phyloP scores from a whole-genome alignment of 495 filamentous ascomycete species.

The Xylaria palmicola region DNA sequence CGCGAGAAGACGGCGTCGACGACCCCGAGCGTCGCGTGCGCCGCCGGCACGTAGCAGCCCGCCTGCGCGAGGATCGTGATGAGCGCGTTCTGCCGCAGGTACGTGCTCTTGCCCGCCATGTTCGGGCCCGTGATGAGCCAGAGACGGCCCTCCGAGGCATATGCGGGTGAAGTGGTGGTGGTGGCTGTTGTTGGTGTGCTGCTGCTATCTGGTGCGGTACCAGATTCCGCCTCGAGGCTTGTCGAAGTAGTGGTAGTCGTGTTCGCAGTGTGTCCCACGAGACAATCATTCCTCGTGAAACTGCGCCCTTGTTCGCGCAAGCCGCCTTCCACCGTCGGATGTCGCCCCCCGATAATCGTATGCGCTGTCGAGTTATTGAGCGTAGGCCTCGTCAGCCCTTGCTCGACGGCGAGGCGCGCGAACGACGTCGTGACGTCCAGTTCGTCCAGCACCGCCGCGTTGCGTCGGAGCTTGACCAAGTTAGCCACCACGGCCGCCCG shows the following conservation, averaged over 20 bases:
- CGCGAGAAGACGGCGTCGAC: conserved; percentile 92
- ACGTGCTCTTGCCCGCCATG: conserved; percentile 97
- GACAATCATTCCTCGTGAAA: conserved; percentile 87
- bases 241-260: neutral
- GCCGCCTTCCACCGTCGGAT: conserved; percentile 84
- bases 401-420: conserved; percentile 71
- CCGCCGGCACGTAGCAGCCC: conserved; percentile 87
- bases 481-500: conserved; percentile 74
- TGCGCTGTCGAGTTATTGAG: conserved; percentile 53
- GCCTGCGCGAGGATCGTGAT: conserved; percentile 91
- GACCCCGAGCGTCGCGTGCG: conserved; percentile 78
- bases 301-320: conserved; percentile 74
- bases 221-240: neutral
- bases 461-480: conserved; percentile 79
- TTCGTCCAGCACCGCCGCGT: conserved; percentile 86
- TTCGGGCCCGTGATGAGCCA: conserved; percentile 98
- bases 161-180: neutral
- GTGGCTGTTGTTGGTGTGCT: neutral
- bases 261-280: conserved; percentile 51
- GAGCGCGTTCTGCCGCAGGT: conserved; percentile 89
- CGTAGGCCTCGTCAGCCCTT: conserved; percentile 68
- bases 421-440: conserved; percentile 87
- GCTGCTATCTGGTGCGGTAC: neutral
- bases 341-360: conserved; percentile 74
- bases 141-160: conserved; percentile 57